Conservation (phyloP, 1,284 basidiomycete genomes). For the Cerioporus squamosus region DNA sequence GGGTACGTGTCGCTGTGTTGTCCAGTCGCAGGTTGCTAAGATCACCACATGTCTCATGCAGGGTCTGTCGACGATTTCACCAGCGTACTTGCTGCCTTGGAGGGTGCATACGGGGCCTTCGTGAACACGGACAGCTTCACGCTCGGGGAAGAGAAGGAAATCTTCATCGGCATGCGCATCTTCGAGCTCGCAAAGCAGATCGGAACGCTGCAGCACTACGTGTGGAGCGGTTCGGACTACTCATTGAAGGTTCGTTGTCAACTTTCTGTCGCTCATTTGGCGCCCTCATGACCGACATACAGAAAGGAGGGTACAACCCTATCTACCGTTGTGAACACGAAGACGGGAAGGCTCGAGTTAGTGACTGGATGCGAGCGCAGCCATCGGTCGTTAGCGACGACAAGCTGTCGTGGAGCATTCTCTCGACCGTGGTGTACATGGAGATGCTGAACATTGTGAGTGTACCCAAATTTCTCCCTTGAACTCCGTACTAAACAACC, state of each 20-base stretch:
- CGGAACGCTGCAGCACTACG: constrained; percentile 45
- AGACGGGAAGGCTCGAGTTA: constrained; percentile 49
- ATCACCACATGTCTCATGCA: background rate
- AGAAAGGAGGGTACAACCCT: constrained; percentile 41
- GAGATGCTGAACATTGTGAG: constrained; percentile 46
- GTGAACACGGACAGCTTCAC: constrained; percentile 53
- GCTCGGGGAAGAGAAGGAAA: constrained; percentile 47
- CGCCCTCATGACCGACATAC: background rate
- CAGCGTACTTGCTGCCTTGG: constrained; percentile 38
- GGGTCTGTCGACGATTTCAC: constrained; percentile 37
- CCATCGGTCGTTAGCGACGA: constrained; percentile 41
- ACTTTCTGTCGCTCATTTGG: too few relatives aligned
- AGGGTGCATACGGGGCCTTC: constrained; percentile 49
- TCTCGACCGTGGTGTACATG: constrained; percentile 50
- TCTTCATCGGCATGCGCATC: constrained; percentile 47
- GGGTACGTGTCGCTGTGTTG: constrained; percentile 37
- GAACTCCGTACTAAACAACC: too few relatives aligned
- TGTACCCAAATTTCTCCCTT: too few relatives aligned
- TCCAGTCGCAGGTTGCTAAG: too few relatives aligned
- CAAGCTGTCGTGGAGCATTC: constrained; percentile 44
- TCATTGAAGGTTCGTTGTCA: constrained; percentile 42
- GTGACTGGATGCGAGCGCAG: constrained; percentile 47
- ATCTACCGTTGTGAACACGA: constrained; percentile 31
- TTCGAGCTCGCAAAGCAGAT: constrained; percentile 51
- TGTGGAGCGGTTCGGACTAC: constrained; percentile 55